phyloP scores from a whole-genome alignment of 2,329 filamentous ascomycete genomes.

The Sphaerulina musiva region DNA sequence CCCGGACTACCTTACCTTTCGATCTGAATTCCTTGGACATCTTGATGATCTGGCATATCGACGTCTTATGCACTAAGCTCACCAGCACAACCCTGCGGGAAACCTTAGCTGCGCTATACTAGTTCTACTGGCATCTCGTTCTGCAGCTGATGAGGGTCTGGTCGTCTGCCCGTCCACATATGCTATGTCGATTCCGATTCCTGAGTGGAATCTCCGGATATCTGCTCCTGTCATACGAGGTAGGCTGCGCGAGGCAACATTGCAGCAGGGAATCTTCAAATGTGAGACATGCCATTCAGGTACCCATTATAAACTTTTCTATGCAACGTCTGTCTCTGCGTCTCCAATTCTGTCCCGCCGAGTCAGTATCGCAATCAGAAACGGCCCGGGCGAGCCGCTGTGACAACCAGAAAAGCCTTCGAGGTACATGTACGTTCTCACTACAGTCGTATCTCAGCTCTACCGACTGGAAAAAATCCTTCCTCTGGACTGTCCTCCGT shows the following conservation, averaged over 20 bases:
- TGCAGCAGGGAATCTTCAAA: background rate
- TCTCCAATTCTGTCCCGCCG: background rate
- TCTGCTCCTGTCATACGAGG: too few species aligned
- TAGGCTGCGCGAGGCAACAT: too few species aligned
- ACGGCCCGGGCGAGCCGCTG: conserved; percentile 1
- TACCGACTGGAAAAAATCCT: too few species aligned
- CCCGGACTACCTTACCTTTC: background rate
- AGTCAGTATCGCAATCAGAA: background rate
- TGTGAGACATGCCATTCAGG: background rate
- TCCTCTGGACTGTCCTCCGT: too few species aligned
- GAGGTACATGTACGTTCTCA: too few species aligned
- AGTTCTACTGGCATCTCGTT: background rate
- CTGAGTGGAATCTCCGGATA: background rate
- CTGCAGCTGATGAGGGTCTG: background rate
- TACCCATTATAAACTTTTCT: background rate
- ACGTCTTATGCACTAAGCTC: background rate
- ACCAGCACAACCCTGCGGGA: background rate
- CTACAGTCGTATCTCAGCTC: too few species aligned
- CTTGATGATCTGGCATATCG: background rate
- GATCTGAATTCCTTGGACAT: background rate
- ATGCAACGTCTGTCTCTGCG: conserved; percentile 2
- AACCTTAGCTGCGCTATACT: background rate
- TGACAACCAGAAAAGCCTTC: background rate
- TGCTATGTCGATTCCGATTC: background rate
- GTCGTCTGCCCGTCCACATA: background rate